phyloP scores from a whole-genome alignment of 768 basidiomycete genomes.

The Hortiboletus flavorubellus region DNA sequence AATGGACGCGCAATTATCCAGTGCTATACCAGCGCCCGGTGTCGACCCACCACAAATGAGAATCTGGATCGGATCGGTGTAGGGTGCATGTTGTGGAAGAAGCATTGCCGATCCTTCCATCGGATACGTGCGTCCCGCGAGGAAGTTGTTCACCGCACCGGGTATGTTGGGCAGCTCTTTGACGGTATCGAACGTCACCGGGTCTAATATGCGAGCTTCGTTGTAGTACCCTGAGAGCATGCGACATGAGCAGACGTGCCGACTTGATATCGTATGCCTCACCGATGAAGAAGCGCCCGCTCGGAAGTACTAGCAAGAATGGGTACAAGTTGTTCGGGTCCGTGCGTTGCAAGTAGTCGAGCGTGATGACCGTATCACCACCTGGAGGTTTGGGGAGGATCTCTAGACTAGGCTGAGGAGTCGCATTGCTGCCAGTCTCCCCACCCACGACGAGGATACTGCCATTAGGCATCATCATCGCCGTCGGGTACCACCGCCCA shows the following conservation, averaged over 20 bases:
- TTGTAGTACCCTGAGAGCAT: slow-evolving; percentile 65
- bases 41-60: slow-evolving; percentile 78
- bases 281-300: slow-evolving; percentile 69
- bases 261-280: slow-evolving; percentile 15
- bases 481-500: slow-evolving; percentile 71
- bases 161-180: slow-evolving; percentile 67
- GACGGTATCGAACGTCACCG: slow-evolving; percentile 60
- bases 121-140: slow-evolving; percentile 76
- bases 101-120: slow-evolving; percentile 69
- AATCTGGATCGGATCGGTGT: slow-evolving; percentile 66
- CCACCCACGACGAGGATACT: slow-evolving; percentile 73
- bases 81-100: slow-evolving; percentile 68
- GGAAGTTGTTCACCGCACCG: slow-evolving; percentile 66
- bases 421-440: slow-evolving; percentile 65
- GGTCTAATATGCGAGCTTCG: slow-evolving; percentile 73
- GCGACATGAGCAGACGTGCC: not conserved
- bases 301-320: slow-evolving; percentile 69
- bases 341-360: slow-evolving; percentile 67
- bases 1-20: slow-evolving; percentile 72
- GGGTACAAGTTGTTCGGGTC: slow-evolving; percentile 83
- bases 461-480: slow-evolving; percentile 69
- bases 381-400: slow-evolving; percentile 65
- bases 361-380: slow-evolving; percentile 54
- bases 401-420: slow-evolving; percentile 67
- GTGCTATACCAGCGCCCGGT: slow-evolving; percentile 43